phyloP scores from a whole-genome alignment of 352 stramenopile genomes.

The Elongisporangium senticosum region DNA sequence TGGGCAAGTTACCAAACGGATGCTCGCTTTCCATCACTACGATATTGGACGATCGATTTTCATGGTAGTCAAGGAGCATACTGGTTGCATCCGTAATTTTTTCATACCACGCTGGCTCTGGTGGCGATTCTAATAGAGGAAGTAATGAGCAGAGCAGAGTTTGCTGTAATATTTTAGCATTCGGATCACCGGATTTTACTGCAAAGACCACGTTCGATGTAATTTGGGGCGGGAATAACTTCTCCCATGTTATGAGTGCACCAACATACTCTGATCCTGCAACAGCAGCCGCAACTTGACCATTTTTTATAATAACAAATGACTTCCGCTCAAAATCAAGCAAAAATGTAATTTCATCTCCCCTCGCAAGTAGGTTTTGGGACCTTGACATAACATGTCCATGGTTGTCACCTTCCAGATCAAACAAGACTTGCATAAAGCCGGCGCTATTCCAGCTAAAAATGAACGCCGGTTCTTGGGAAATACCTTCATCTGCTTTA shows the following conservation, averaged over 20 bases:
- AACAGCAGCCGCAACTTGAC: constrained; percentile 18
- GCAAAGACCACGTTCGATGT: constrained; percentile 4
- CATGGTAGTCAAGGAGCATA: constrained; percentile 51
- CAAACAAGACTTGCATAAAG: not conserved
- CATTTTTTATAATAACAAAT: not conserved
- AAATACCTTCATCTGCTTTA: not conserved
- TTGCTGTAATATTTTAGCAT: constrained; percentile 3
- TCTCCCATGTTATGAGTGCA: constrained; percentile 20
- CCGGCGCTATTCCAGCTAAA: not conserved
- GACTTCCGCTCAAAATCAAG: not conserved
- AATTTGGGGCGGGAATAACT: not conserved
- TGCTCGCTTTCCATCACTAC: constrained; percentile 51
- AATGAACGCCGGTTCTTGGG: not conserved
- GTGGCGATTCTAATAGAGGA: constrained; percentile 34
- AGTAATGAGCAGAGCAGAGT: constrained; percentile 4
- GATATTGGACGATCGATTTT: constrained; percentile 24
- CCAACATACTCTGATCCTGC: constrained; percentile 8
- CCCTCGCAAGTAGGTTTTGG: not conserved
- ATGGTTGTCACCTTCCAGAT: not conserved
- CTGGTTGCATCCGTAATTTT: constrained; percentile 51
- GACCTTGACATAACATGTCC: not conserved
- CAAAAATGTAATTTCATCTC: not conserved
- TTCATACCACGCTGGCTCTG: constrained; percentile 49
- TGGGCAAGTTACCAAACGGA: constrained; percentile 15
- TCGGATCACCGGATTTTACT: not conserved